A percentile compares a stretch with the other conserved stretches of the same genome.
Evolutionary conservation across 208 protist species (phyloP).

Genomic region (Crithidia thermophila): DNA sequence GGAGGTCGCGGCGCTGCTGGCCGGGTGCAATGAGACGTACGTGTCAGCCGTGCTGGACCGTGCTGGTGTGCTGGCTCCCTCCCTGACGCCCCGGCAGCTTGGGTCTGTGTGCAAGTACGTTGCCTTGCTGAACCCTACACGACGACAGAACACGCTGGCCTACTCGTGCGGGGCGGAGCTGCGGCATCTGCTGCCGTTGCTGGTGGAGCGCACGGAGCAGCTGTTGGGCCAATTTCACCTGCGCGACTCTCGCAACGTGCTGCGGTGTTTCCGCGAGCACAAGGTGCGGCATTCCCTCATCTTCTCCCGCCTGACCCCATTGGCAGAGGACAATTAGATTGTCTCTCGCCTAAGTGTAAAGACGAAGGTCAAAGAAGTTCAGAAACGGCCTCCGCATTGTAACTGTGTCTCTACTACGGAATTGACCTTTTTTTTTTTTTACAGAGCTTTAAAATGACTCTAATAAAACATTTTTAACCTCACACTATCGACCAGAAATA

Average conservation of each 20-base stretch:
- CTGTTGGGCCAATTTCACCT: constrained; percentile 71
- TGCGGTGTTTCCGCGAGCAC: constrained; percentile 78
- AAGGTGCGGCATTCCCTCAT: constrained; percentile 80
- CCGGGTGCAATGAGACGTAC: constrained; percentile 55
- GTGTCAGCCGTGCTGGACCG: constrained; percentile 53
- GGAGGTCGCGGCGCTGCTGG: constrained; percentile 59
- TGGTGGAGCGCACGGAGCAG: constrained; percentile 62
- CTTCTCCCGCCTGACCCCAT: constrained; percentile 73
- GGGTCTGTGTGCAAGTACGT: constrained; percentile 83
- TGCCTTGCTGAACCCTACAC: constrained; percentile 46
- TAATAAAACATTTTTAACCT: too few species aligned
- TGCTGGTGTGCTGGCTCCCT: constrained; percentile 38
- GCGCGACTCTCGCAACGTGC: constrained; percentile 71
- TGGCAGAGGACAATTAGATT: constrained; percentile 30
- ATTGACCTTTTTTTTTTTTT: too few species aligned
- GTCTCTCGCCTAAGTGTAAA: neutral
- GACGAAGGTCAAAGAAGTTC: neutral
- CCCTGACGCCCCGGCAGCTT: constrained; percentile 49
- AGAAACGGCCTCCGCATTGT: too few species aligned
- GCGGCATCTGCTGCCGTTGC: constrained; percentile 55
- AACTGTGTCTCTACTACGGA: too few species aligned
- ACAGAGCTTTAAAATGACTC: too few species aligned
- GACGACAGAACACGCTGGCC: constrained; percentile 40
- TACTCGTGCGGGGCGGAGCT: constrained; percentile 61
- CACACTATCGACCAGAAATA: too few species aligned